A percentile compares a stretch with the other conserved stretches of the same genome.
Conservation (phyloP, 179 eudicot genomes). For the Sideroxylon spinosum region DNA sequence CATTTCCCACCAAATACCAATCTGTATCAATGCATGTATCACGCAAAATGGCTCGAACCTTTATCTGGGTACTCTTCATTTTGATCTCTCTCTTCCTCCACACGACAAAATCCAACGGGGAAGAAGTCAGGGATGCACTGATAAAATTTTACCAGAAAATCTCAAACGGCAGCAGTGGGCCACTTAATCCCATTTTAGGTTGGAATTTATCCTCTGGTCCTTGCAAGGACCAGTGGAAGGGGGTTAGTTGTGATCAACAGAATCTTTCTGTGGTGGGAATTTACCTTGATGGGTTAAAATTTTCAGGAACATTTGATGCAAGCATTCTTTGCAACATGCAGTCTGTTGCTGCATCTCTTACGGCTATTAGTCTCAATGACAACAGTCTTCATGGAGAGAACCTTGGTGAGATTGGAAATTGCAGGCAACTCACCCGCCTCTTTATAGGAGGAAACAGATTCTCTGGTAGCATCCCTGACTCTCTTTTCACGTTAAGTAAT, state of each 20-base stretch:
- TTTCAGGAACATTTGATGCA: constrained; percentile 31
- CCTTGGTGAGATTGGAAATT: constrained; percentile 26
- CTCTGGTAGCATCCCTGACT: constrained; percentile 30
- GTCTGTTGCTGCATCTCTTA: constrained; percentile 28
- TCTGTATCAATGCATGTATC: background rate
- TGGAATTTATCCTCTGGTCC: constrained; percentile 26
- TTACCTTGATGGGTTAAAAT: constrained; percentile 16
- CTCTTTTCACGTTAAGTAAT: constrained; percentile 26
- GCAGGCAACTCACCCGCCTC: constrained; percentile 31
- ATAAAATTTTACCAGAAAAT: constrained; percentile 23
- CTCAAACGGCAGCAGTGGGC: constrained; percentile 4
- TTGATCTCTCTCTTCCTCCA: constrained; percentile 23
- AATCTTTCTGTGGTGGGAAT: constrained; percentile 19
- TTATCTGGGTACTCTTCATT: constrained; percentile 22
- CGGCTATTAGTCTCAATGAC: constrained; percentile 18
- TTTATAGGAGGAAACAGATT: constrained; percentile 26
- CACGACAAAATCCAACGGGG: constrained; percentile 20
- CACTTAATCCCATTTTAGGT: constrained; percentile 10
- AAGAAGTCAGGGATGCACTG: constrained; percentile 9
- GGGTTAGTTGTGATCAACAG: constrained; percentile 24
- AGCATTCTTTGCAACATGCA: constrained; percentile 25
- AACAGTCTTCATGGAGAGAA: constrained; percentile 25
- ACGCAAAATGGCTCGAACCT: constrained; percentile 23
- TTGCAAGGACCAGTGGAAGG: constrained; percentile 21
- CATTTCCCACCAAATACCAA: background rate